Evolutionary conservation across 2,329 filamentous ascomycete genomes (phyloP).

Genomic region (Fusarium humuli): DNA sequence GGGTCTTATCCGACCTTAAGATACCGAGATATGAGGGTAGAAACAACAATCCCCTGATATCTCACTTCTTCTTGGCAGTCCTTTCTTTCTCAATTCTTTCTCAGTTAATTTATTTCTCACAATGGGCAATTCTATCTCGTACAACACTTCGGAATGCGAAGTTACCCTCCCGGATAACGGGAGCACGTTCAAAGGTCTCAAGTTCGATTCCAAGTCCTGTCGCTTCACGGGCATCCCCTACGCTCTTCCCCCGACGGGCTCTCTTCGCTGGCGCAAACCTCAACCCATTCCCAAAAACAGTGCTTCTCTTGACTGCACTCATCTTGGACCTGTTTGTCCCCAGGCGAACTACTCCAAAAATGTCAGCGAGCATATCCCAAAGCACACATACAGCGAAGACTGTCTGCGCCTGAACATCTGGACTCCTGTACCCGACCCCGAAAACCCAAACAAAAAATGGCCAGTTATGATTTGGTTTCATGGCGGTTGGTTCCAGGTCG

Average conservation of each 20-base stretch:
- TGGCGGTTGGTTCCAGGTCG: conserved; percentile 62
- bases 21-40: not conserved
- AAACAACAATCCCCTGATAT: not conserved
- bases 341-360: conserved; percentile 25
- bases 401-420: conserved; percentile 8
- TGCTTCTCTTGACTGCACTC: not conserved
- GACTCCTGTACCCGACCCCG: not conserved
- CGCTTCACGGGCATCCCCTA: conserved; percentile 54
- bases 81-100: not conserved
- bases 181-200: conserved; percentile 48
- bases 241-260: conserved; percentile 51
- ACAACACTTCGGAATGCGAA: conserved; percentile 7
- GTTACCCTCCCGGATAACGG: not conserved
- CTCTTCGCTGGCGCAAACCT: conserved; percentile 13
- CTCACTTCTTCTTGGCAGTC: not conserved
- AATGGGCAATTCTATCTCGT: conserved; percentile 24
- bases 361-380: conserved; percentile 18
- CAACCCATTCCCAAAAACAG: not conserved
- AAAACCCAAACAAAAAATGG: conserved; percentile 24
- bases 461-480: conserved; percentile 54
- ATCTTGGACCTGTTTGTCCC: conserved; percentile 5
- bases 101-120: fast-evolving
- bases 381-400: conserved; percentile 16
- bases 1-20: not conserved
- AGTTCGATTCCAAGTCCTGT: conserved; percentile 51